Base-by-base conservation (phyloP, 2,329 filamentous ascomycete genomes). In the Botryotinia convoluta region DNA sequence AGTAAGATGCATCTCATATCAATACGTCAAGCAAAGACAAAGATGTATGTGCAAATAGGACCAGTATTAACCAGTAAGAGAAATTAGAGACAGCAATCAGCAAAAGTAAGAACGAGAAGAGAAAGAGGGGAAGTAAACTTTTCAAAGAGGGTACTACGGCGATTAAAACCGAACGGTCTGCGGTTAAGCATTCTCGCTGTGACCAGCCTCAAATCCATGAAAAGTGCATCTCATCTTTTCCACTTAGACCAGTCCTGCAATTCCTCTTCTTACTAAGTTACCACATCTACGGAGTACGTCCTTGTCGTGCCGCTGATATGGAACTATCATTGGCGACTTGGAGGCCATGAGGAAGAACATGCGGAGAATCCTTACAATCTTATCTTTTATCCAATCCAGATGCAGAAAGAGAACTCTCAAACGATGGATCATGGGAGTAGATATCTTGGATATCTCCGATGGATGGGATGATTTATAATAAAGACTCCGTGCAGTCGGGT, bases 111-210 rank as follows among this genome's bases (percentile, higher is more conserved):
- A 32, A 57, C n/a, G 9, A 68, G 29, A 57, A 42, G 65, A 57
- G 44, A 37, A 37, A 37, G 63, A 51, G 32, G 32, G 35, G 14
- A 39, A 54, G 64, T 68, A 54, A 39, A 68, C 32, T 39, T 26
- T 57, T 51, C 37, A 37, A 57, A 32, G 51, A n/a, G 65, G 35
- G 2, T 16, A 10, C 48, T 42, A 32, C 18, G 37, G 26, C 35
- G 35, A 65, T 42, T 42, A 16, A 29, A 57, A 39, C 45, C 64
- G 18, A 32, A 39, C 35, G 45, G 14, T 54, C 12, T 54, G 45
- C 16, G 64, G 45, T 68, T 42, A 68, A 68, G 65, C 48, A 68
- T 57, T 26, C 48, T 68, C 48, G 65, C 65, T 57, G 48, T 68
- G 65, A 68, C 65, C 35, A 29, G 51, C 51, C 51, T 42, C 7